Percentiles rank a stretch among this genome's conserved stretches.
Evolutionary conservation across 345 rosid genomes (phyloP).

Genomic region (Barbarea vulgaris): DNA sequence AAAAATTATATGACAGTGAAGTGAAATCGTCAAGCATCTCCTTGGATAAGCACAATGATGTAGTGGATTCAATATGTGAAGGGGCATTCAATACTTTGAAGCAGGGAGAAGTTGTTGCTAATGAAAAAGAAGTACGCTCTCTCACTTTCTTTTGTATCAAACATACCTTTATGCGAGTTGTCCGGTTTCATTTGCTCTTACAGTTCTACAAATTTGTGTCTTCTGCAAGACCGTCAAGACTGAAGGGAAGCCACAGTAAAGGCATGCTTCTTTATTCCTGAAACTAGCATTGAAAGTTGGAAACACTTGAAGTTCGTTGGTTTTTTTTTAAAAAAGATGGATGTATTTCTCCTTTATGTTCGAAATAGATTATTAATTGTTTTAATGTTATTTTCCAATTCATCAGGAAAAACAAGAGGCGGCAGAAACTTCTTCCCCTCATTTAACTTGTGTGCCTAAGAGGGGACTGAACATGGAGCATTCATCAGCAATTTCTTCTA

Average conservation of each 20-base stretch:
- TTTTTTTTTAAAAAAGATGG: neutral
- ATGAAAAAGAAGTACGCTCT: constrained; percentile 49
- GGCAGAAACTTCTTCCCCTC: constrained; percentile 38
- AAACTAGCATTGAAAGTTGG: neutral
- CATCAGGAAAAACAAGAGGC: constrained; percentile 52
- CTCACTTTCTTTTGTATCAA: no score
- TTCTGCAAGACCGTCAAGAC: neutral
- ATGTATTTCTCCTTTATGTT: neutral
- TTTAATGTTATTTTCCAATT: neutral
- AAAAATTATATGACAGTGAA: no score
- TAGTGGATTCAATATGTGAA: no score
- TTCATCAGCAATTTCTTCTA: neutral
- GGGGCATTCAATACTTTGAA: constrained; percentile 23
- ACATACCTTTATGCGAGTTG: neutral
- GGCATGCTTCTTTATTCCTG: neutral
- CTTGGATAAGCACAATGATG: no score
- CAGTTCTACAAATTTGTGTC: neutral
- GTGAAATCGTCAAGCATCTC: no score
- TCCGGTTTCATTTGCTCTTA: neutral
- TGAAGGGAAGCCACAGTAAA: neutral
- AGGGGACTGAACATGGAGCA: constrained; percentile 24
- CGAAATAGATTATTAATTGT: neutral
- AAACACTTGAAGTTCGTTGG: no score
- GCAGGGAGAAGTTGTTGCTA: constrained; percentile 42
- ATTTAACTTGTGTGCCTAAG: constrained; percentile 41